Evolutionary conservation across 2,329 filamentous ascomycete genomes (phyloP), one percentile per base, ranked within the genome.

Genomic region (Ceratocystis diversiconidia): DNA sequence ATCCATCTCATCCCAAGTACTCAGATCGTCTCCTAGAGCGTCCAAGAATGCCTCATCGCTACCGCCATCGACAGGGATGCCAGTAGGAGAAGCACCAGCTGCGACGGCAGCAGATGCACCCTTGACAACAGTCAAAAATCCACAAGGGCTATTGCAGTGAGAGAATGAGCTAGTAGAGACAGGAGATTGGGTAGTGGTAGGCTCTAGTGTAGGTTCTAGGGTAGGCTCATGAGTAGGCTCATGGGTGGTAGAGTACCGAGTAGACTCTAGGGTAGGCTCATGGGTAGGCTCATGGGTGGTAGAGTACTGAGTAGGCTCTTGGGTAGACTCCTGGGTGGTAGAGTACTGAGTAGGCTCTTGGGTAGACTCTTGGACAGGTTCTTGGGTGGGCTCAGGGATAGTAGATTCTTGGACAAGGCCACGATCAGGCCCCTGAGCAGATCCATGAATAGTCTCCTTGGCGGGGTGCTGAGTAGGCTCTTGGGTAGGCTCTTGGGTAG

Each of bases 71-170:
- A 41, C 10, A 41, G 36, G 12, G 36, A 41, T 41, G 3, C 1
- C 36, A 41, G 36, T 41, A 15, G 36, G 36, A 41, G 36, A 15
- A 41, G 22, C 2, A 32, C 22, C 44, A 50, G 59, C 59, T 48
- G 62, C 41, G 8, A 43, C 62, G 41, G 61, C 15, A 8, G 59
- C 63, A 22, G 63, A 36, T 32, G 63, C 36, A 30, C 46, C 63
- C 48, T 52, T n/a, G n/a, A 67, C 30, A 8, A 59, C 6, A 36
- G 55, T 59, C 7, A n/a, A 8, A 15, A 15, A 28, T 30, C 60
- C 36, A 61, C 19, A 41, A 22, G 25, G 36, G 36, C 55, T 30
- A 41, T 30, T 6, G 48, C 52, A 59, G 59, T 44, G 62, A 41
- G 41, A 32, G 12, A 15, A 59, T 15, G 28, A 8, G 5, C 25